These are phyloP conservation scores for Irpex sp. DNA, from an alignment of 1,284 basidiomycete species.

Conservation along the genomic window DNA sequence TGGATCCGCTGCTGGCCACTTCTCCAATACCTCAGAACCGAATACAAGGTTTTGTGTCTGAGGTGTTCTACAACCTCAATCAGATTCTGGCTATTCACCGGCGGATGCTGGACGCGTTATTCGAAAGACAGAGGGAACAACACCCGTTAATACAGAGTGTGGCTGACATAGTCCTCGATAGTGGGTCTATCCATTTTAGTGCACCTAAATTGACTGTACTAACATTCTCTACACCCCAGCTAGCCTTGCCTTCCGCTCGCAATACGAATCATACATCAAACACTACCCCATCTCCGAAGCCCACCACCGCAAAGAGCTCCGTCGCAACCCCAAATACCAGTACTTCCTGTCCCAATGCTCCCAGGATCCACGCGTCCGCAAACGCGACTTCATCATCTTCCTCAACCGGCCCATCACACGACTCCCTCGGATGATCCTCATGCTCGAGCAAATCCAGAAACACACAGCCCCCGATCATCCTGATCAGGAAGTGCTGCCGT, in stretches of 20 bases:
- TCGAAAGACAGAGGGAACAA: slow-evolving; percentile 71
- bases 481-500: slow-evolving; percentile 65
- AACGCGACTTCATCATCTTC: slow-evolving; percentile 78
- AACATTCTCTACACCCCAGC: slow-evolving; percentile 19
- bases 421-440: slow-evolving; percentile 69
- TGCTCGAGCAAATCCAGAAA: slow-evolving; percentile 69
- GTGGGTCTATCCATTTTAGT: slow-evolving; percentile 33
- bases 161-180: slow-evolving; percentile 74
- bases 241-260: slow-evolving; percentile 47
- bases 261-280: slow-evolving; percentile 78
- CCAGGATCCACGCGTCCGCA: slow-evolving; percentile 63
- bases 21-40: slow-evolving; percentile 50
- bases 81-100: slow-evolving; percentile 64
- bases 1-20: slow-evolving; percentile 53
- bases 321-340: slow-evolving; percentile 61
- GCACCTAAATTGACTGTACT: neutral
- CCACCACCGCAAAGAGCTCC: slow-evolving; percentile 69
- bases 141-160: slow-evolving; percentile 78
- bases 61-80: slow-evolving; percentile 74
- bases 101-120: slow-evolving; percentile 61
- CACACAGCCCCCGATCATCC: slow-evolving; percentile 61
- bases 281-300: slow-evolving; percentile 82
- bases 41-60: slow-evolving; percentile 56
- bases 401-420: slow-evolving; percentile 81
- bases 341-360: slow-evolving; percentile 61